Base-by-base conservation (phyloP, 768 basidiomycete species). In the Podaxis pistillaris region DNA sequence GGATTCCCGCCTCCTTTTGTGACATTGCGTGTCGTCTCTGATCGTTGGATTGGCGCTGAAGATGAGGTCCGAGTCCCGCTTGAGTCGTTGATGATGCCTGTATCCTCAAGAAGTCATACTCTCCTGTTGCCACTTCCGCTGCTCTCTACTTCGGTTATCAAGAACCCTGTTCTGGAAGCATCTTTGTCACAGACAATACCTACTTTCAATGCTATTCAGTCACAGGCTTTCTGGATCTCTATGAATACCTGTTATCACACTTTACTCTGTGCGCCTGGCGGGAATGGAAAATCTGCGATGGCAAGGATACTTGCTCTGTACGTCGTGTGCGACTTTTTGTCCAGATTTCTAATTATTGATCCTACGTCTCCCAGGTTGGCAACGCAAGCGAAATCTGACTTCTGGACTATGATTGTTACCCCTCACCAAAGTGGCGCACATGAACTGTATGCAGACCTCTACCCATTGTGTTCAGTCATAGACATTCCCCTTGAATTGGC, bases 11-110 rank as follows among this genome's bases (percentile, higher is more conserved):
- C 92, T 0, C 76, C 87, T 2, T 86, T 79, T 2, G 76, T 98
- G 22, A 89, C 83, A 5, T 81, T 97, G 60, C 86, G 92, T 17
- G 88, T 86, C 40, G 83, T 93, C 50, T 98, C 94, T 6, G 96
- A 98, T 74, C 83, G 86, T 63, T 99, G 97, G 97, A 79, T 97
- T 66, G 94, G 94, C 2, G 91, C 95, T 1, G 95, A 97, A 68
- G 86, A 92, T 58, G 87, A 90, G 63, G 68, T 88, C 7, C 65
- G 68, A 1, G 78, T 98, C 44, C 73, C 86, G 2, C 72, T 98
- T 44, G 85, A 87, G 1, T 76, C 80, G 4, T 75, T 98, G 30
- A 74, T 86, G 53, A 96, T 98, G 90, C 97, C 97, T 1, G 57
- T 71, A 13, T 68, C 74, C 15, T 83, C 85, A 22, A 74, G 76